Conservation (phyloP, 2,329 filamentous ascomycete species). For the Penicillium sp. region DNA sequence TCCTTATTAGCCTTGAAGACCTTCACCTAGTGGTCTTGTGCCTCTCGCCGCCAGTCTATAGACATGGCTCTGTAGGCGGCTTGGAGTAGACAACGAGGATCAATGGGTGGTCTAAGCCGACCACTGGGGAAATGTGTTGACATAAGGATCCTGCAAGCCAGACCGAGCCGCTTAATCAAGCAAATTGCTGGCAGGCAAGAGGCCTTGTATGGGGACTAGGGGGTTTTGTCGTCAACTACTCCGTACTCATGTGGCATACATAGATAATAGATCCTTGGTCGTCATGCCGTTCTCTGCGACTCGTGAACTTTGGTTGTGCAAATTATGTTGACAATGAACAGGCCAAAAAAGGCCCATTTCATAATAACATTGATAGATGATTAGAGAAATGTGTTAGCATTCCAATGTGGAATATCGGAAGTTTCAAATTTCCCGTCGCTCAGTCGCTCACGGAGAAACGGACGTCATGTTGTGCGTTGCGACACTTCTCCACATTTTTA, state of each 20-base stretch:
- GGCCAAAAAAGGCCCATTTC: too few relatives aligned
- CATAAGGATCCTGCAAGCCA: background rate
- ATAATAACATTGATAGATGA: background rate
- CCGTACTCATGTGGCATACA: background rate
- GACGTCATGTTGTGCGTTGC: constrained; percentile 21
- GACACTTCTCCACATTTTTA: constrained; percentile 17
- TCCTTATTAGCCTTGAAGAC: too few relatives aligned
- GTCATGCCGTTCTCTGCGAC: too few relatives aligned
- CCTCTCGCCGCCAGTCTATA: too few relatives aligned
- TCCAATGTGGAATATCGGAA: background rate
- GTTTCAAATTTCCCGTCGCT: background rate
- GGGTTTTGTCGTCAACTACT: background rate
- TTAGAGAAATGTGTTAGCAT: background rate
- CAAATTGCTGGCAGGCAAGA: background rate
- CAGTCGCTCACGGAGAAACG: constrained; percentile 5
- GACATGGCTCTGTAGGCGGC: background rate
- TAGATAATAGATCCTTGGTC: background rate
- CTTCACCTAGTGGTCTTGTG: too few relatives aligned
- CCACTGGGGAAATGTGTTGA: background rate
- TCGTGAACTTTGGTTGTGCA: background rate
- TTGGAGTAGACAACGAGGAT: constrained; percentile 2
- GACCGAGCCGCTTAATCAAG: background rate
- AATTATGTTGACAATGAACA: background rate
- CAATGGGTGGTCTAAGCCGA: background rate
- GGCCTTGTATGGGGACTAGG: background rate